Percentiles rank a stretch among this genome's conserved stretches.
Evolutionary conservation across 1,284 basidiomycete species (phyloP).

Genomic region (Ganoderma sinense): DNA sequence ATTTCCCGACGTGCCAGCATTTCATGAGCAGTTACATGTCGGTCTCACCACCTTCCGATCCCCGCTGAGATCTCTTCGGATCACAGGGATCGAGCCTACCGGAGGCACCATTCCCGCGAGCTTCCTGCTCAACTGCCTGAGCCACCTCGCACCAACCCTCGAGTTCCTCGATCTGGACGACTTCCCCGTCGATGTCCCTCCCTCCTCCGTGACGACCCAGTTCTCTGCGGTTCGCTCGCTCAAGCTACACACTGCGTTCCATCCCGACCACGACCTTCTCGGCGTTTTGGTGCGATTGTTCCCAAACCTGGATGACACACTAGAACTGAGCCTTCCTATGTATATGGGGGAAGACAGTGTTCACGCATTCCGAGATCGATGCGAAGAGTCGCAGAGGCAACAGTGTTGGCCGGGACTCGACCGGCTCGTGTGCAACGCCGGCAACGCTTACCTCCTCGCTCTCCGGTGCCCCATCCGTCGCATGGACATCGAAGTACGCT

Average conservation of each 20-base stretch:
- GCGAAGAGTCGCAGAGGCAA: no score
- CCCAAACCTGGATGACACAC: not conserved
- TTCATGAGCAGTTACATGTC: not conserved
- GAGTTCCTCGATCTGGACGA: not conserved
- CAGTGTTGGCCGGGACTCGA: not conserved
- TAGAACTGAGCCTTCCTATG: not conserved
- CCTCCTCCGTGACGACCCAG: not conserved
- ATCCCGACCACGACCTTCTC: not conserved
- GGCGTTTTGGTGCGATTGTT: not conserved
- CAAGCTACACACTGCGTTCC: not conserved
- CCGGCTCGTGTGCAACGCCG: not conserved
- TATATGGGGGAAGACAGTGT: no score
- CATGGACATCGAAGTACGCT: not conserved
- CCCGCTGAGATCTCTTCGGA: no score
- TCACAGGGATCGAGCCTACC: no score
- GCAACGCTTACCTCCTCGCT: not conserved
- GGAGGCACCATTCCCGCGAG: no score
- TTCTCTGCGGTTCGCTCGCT: not conserved
- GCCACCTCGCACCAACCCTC: no score
- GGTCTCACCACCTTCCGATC: not conserved
- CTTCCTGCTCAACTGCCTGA: no score
- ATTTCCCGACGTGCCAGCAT: not conserved
- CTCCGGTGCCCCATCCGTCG: not conserved
- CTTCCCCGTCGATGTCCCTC: not conserved
- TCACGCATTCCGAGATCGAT: no score